phyloP scores from a whole-genome alignment of 2,329 filamentous ascomycete species.

The Cryphonectria parasitica region DNA sequence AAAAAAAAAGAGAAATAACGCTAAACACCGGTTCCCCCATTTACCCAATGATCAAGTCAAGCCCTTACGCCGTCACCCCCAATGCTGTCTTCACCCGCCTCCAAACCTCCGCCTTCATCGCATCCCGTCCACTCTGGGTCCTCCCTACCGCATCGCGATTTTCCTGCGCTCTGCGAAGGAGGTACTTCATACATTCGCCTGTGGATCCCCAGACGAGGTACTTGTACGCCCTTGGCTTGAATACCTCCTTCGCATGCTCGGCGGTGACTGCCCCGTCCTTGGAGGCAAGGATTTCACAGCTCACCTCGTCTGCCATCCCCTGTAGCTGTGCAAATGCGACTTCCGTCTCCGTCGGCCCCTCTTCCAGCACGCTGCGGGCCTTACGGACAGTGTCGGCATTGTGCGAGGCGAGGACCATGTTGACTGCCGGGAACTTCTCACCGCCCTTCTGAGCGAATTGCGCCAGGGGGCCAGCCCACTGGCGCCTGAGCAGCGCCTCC shows the following conservation, averaged over 20 bases:
- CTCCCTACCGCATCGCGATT: slow-evolving; percentile 72
- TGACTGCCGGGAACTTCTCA: slow-evolving; percentile 57
- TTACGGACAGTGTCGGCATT: slow-evolving; percentile 73
- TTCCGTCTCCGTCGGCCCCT: slow-evolving; percentile 43
- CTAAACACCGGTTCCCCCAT: background rate
- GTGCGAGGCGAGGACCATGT: slow-evolving; percentile 79
- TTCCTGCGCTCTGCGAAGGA: slow-evolving; percentile 73
- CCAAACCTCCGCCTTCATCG: slow-evolving; percentile 64
- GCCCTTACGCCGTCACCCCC: slow-evolving; percentile 40
- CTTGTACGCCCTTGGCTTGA: slow-evolving; percentile 57
- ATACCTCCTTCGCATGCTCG: background rate
- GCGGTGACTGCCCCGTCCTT: background rate
- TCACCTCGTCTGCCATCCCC: slow-evolving; percentile 95
- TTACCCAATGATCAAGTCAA: background rate
- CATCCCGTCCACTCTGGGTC: slow-evolving; percentile 64
- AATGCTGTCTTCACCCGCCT: slow-evolving; percentile 54
- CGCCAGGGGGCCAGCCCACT: slow-evolving; percentile 60
- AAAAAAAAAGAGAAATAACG: slow-evolving; percentile 1
- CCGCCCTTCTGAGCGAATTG: slow-evolving; percentile 42
- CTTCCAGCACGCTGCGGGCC: slow-evolving; percentile 56
- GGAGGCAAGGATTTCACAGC: slow-evolving; percentile 58
- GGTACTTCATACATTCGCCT: slow-evolving; percentile 84
- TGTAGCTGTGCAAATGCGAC: slow-evolving; percentile 78
- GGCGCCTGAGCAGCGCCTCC: slow-evolving; percentile 65
- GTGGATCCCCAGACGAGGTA: slow-evolving; percentile 73